Conservation (phyloP, 768 basidiomycete genomes). For the Phanerodontia chrysosporium region DNA sequence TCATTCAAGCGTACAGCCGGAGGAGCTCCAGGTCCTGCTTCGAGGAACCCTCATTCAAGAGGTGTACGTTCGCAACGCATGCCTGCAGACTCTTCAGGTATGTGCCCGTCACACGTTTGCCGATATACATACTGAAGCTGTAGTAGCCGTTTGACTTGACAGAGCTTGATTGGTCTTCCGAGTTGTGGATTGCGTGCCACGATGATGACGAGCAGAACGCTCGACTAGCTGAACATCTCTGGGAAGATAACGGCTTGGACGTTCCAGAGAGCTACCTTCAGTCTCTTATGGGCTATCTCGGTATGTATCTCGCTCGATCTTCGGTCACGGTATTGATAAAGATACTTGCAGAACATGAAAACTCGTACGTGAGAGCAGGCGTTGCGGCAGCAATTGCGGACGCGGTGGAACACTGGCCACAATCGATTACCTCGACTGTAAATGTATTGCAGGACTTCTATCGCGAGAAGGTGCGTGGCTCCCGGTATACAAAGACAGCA, state of each 20-base stretch:
- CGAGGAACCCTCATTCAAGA: slow-evolving; percentile 80
- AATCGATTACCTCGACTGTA: slow-evolving; percentile 44
- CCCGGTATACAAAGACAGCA: not conserved
- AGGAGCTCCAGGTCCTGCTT: slow-evolving; percentile 66
- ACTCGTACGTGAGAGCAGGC: slow-evolving; percentile 74
- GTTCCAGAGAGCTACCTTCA: slow-evolving; percentile 64
- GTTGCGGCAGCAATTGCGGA: slow-evolving; percentile 71
- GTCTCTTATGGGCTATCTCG: slow-evolving; percentile 61
- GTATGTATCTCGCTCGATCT: slow-evolving; percentile 35
- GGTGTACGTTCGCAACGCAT: slow-evolving; percentile 81
- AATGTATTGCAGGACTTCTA: slow-evolving; percentile 64
- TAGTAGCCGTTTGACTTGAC: slow-evolving; percentile 87
- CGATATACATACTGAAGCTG: not conserved
- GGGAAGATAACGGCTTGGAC: slow-evolving; percentile 96
- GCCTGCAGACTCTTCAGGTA: slow-evolving; percentile 89
- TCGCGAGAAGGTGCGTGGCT: slow-evolving; percentile 68
- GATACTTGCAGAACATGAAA: slow-evolving; percentile 62
- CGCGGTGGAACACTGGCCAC: slow-evolving; percentile 70
- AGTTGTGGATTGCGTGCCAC: slow-evolving; percentile 84
- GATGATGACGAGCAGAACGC: slow-evolving; percentile 90
- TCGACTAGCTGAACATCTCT: slow-evolving; percentile 71
- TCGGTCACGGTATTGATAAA: not conserved
- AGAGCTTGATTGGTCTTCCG: slow-evolving; percentile 88
- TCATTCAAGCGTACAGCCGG: slow-evolving; percentile 51
- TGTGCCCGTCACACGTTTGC: slow-evolving; percentile 1